Evolutionary conservation across 2,329 filamentous ascomycete genomes (phyloP).

Genomic region (Chrysosporium queenslandicum): DNA sequence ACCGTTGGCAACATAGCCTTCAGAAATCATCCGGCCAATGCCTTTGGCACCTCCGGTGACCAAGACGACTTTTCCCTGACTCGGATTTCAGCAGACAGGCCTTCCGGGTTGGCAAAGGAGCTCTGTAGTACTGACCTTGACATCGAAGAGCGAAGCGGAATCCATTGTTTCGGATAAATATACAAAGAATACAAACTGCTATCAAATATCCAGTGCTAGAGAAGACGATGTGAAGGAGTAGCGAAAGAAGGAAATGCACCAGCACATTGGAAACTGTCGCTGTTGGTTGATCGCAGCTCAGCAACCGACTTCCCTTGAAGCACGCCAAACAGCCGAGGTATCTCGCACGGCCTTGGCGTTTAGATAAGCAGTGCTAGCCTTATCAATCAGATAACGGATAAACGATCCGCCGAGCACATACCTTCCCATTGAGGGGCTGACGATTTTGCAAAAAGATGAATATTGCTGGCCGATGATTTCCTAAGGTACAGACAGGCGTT

Average conservation of each 20-base stretch:
- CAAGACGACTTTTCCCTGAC: constrained; percentile 42
- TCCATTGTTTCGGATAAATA: constrained; percentile 39
- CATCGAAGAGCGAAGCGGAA: constrained; percentile 45
- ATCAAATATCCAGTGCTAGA: neutral
- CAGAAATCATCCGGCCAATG: constrained; percentile 47
- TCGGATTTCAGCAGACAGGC: constrained; percentile 35
- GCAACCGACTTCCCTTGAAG: neutral
- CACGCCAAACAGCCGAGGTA: neutral
- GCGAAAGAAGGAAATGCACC: neutral
- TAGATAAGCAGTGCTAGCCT: neutral
- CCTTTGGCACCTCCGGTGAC: constrained; percentile 45
- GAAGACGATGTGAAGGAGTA: neutral
- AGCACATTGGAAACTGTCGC: neutral
- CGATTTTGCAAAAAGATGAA: too few species aligned
- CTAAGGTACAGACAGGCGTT: too few species aligned
- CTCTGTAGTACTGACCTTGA: constrained; percentile 51
- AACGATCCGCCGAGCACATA: neutral
- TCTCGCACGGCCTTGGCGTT: neutral
- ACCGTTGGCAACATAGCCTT: constrained; percentile 45
- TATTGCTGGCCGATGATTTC: too few species aligned
- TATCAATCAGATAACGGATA: constrained; percentile 1
- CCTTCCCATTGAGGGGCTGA: too few species aligned
- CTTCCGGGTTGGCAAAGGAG: neutral
- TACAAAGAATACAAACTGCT: neutral
- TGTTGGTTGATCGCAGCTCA: neutral